Evolutionary conservation across 2,329 filamentous ascomycete species (phyloP), one percentile per base, ranked within the genome.

Genomic region (Talaromyces piceae): DNA sequence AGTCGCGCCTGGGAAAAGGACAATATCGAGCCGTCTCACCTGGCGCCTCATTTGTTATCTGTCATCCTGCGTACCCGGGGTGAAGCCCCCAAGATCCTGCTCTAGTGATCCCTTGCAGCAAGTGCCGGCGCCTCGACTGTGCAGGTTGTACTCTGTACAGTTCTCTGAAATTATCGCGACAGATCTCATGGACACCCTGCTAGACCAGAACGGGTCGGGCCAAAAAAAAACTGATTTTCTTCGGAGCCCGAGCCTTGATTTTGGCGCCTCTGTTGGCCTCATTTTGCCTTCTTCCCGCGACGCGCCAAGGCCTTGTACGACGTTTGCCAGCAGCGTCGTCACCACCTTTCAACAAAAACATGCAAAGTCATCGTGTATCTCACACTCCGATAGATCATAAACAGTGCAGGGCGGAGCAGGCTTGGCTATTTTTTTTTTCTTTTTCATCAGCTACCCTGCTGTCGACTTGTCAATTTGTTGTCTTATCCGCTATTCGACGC

Each of bases 291-390:
- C 2, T 75, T 78, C 51, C 52, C 63, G 11, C 67, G 68, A 33
- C 18, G 44, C 16, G 65, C 77, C 8, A 61, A 68, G 22, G 63
- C 63, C 0, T 59, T 79, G 4, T 73, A 72, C 48, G 47, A 60
- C 1, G 63, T 71, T 0, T 75, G 75, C 0, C 77, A 75, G 31
- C 30, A 11, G n/a, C n/a, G n/a, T n/a, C n/a, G 11, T 16, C 30
- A 33, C n/a, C 30, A 33, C 30, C n/a, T 33, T 5, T 33, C 30
- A 33, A n/a, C n/a, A 6, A 37, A n/a, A n/a, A n/a, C n/a, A n/a
- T n/a, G n/a, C n/a, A n/a, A n/a, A n/a, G n/a, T n/a, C n/a, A n/a
- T n/a, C n/a, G n/a, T n/a, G n/a, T n/a, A n/a, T n/a, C n/a, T n/a
- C n/a, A n/a, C n/a, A n/a, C n/a, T n/a, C n/a, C n/a, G n/a, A n/a